These are phyloP conservation scores for Ceratocystis lukuohia DNA, from an alignment of 2,329 filamentous ascomycete genomes.

Conservation along the genomic window DNA sequence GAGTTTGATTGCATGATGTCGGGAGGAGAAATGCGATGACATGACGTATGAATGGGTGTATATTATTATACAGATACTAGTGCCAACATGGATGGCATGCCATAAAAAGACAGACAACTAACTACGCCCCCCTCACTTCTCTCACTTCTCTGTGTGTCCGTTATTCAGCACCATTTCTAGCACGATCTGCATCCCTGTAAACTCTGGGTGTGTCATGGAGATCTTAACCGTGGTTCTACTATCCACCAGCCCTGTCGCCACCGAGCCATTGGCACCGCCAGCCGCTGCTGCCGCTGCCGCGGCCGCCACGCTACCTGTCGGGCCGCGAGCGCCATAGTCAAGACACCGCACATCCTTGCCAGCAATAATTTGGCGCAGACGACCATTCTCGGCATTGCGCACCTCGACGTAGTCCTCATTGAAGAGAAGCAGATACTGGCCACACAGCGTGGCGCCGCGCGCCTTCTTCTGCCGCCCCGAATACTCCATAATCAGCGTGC, in stretches of 20 bases:
- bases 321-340: conserved; percentile 63
- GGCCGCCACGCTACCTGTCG: conserved; percentile 32
- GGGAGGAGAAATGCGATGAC: no score
- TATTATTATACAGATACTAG: no score
- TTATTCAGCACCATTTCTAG: conserved; percentile 88
- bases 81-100: no score
- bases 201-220: conserved; percentile 85
- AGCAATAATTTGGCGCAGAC: conserved; percentile 84
- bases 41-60: no score
- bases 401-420: conserved; percentile 96
- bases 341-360: conserved; percentile 81
- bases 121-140: background rate
- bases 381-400: conserved; percentile 87
- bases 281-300: conserved; percentile 5
- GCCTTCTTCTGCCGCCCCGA: conserved; percentile 76
- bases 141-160: conserved; percentile 47
- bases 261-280: conserved; percentile 13
- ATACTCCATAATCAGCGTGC: conserved; percentile 95
- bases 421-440: conserved; percentile 82
- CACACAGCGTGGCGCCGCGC: conserved; percentile 73
- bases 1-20: no score
- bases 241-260: conserved; percentile 18
- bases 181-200: conserved; percentile 71
- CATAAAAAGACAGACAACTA: background rate
- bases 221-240: conserved; percentile 73